A percentile compares a stretch with the other conserved stretches of the same genome.
These are phyloP conservation scores for Quercus tomentella DNA, from an alignment of 331 rosid species.

Conservation along the genomic window DNA sequence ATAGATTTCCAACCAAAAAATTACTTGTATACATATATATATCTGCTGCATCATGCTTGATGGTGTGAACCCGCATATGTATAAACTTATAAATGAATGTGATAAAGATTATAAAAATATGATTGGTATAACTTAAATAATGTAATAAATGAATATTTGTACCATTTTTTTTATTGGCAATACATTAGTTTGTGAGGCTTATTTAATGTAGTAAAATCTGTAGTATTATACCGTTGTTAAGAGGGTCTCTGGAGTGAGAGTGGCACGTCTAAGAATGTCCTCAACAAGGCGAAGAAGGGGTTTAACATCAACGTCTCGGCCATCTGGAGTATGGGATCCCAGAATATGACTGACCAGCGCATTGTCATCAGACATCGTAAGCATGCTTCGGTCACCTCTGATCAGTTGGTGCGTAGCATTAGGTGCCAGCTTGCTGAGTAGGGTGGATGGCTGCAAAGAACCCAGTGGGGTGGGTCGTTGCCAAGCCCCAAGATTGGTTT, in stretches of 20 bases:
- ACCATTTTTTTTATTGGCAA: background rate
- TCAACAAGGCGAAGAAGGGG: slow-evolving; percentile 53
- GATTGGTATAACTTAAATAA: no score
- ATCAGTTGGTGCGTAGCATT: slow-evolving; percentile 24
- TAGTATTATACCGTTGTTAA: slow-evolving; percentile 22
- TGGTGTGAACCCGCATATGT: no score
- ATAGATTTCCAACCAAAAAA: no score
- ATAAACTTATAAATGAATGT: no score
- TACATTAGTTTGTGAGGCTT: no score
- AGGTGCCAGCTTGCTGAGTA: background rate
- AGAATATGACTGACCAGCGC: slow-evolving; percentile 36
- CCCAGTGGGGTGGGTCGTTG: background rate
- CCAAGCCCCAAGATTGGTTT: background rate
- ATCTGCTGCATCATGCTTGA: no score
- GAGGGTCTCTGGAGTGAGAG: slow-evolving; percentile 8
- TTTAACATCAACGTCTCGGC: slow-evolving; percentile 31
- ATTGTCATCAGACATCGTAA: slow-evolving; percentile 31
- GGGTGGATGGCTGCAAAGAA: background rate
- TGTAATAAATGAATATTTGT: no score
- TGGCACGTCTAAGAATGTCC: slow-evolving; percentile 41
- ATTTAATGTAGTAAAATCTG: no score
- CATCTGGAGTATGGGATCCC: slow-evolving; percentile 47
- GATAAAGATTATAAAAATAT: no score
- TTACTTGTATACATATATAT: no score
- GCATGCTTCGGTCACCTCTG: slow-evolving; percentile 24